Conservation (phyloP, 768 basidiomycete genomes). For the Termitomyces sp. region DNA sequence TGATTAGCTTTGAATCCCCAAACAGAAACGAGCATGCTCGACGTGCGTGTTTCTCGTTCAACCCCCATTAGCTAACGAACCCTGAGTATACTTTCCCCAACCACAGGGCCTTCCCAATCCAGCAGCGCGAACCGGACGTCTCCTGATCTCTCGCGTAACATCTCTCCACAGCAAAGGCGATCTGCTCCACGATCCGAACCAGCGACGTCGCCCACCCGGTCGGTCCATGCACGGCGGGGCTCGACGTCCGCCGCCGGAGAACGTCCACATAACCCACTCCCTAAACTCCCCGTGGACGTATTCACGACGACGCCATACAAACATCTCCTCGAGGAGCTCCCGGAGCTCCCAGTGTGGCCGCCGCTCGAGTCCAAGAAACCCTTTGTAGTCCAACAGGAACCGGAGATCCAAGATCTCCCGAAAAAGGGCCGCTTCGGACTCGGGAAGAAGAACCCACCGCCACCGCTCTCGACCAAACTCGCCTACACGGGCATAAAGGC, state of each 20-base stretch:
- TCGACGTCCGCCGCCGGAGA: background rate
- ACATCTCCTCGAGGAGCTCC: slow-evolving; percentile 47
- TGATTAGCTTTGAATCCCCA: background rate
- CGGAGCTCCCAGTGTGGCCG: slow-evolving; percentile 36
- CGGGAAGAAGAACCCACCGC: slow-evolving; percentile 22
- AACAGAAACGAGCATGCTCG: background rate
- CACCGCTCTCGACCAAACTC: slow-evolving; percentile 15
- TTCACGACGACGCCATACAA: slow-evolving; percentile 57
- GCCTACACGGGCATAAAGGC: too few species aligned
- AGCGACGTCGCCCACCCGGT: background rate
- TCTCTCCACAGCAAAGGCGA: background rate
- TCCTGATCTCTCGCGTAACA: slow-evolving; percentile 1
- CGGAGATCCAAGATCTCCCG: slow-evolving; percentile 13
- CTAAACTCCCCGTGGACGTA: slow-evolving; percentile 54
- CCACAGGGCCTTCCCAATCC: background rate
- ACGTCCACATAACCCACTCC: slow-evolving; percentile 49
- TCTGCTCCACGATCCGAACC: background rate
- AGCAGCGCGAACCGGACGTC: background rate
- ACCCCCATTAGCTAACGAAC: too few species aligned
- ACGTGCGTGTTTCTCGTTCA: background rate
- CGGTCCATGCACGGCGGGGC: background rate
- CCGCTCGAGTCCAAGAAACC: slow-evolving; percentile 23
- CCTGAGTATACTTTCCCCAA: too few species aligned
- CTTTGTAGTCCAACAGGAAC: slow-evolving; percentile 22
- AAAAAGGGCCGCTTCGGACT: slow-evolving; percentile 41